Evolutionary conservation across 176 grass and related monocot genomes (phyloP), one percentile per base, ranked within the genome.

Genomic region (Oryza officinalis): DNA sequence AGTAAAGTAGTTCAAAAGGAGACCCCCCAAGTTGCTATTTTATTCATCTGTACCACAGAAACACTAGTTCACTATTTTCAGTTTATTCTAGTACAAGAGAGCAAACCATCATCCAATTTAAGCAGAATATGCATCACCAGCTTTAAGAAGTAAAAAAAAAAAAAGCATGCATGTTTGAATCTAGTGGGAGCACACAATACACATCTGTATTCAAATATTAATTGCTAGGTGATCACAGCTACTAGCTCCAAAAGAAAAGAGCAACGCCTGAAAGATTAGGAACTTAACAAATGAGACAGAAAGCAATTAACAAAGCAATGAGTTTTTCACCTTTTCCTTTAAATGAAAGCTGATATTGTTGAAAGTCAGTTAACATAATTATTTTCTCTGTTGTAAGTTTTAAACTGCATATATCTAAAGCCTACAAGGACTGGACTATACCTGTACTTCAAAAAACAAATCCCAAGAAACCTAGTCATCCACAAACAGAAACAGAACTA

Each of bases 331-430:
- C n/a, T n/a, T n/a, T n/a, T n/a, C 10, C 22, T 67, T 5, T 14
- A 47, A 35, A 30, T 12, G 32, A 71, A 71, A 4, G 57, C 25
- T 61, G n/a, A n/a, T 61, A 61, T 25, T 61, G 9, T 6, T 61
- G 7, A 63, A 32, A 59, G 15, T 30, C 38, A 31, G 14, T 22
- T 28, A 71, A 44, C 67, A 63, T 14, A 59, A 71, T 25, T 33
- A 18, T 28, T 32, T 7, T 43, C 47, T 41, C 52, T 10, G 2
- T 1, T 3, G 22, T 30, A 43, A 18, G 10, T 71, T 40, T 41
- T 63, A 65, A 83, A 74, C 59, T 47, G 50, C 57, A 66, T n/a
- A n/a, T n/a, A n/a, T 72, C 7, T 52, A 65, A 75, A 4, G 27
- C 30, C 3, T 1, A 74, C 59, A 67, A 50, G 72, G 44, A 54